Evolutionary conservation across 2,329 filamentous ascomycete species (phyloP), one percentile per base, ranked within the genome.

Genomic region (Diplodia sapinea): DNA sequence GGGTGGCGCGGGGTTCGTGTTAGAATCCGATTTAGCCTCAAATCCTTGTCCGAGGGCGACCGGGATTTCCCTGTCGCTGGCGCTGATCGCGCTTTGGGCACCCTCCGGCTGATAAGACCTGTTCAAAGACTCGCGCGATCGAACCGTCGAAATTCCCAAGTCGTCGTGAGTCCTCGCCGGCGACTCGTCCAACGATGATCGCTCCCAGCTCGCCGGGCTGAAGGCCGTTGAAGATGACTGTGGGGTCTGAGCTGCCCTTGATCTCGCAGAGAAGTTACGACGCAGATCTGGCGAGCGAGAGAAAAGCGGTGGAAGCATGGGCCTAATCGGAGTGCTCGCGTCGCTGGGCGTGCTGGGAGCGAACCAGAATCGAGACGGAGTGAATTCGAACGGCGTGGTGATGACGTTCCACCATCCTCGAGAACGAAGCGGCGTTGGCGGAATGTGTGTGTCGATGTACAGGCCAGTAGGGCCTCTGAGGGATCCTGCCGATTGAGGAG

Each of bases 321-420:
- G 78, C 26, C 79, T 72, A 26, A 74, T 73, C 29, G 77, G 77
- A n/a, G 74, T 76, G 38, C 66, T 72, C 8, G 74, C 70, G 12
- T 71, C 70, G 6, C 69, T 70, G 5, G 49, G 51, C 8, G 71
- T 74, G 31, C 69, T 71, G 62, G 74, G 72, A 5, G 74, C 75
- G 73, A 76, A 80, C 64, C 78, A 74, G 62, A 75, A 72, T 68
- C 78, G 73, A 72, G 75, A 71, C 56, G 78, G 70, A 69, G 81
- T 76, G 64, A 75, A 73, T 29, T 77, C 74, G 73, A 93, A 93
- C 0, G 91, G 91, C 1, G 90, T 91, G 8, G 86, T 89, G 66
- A 93, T 87, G 71, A 91, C 84, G 72, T 92, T 91, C 91, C 91
- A 93, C 90, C 91, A 93, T 23, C 91, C 91, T 69, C 84, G 83